Base-by-base conservation (phyloP, 2,329 filamentous ascomycete species). In the Ceratocystis huliohia region DNA sequence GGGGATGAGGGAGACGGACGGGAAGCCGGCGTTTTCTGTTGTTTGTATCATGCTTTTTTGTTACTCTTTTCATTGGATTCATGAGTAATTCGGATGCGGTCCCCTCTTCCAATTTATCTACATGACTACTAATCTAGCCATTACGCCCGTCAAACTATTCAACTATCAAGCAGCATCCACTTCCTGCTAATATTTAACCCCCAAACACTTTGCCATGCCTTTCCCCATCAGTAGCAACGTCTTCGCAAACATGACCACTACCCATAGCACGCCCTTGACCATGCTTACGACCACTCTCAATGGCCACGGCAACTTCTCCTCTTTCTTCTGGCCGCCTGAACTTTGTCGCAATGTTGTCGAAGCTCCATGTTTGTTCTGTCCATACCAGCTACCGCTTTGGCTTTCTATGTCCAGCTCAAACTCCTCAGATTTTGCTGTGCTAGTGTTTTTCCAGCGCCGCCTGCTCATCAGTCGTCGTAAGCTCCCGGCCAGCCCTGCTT, bases 361-460 rank as follows among this genome's bases (percentile, higher is more conserved):
- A n/a, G 56, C 30, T n/a, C 56, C 56, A 8, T 59, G 56, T 17
- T 59, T 59, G 56, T 25, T 59, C 17, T 59, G 56, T 7, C 56
- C 68, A 69, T 76, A 80, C 69, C 78, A 81, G 65, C 77, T 79
- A 5, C 77, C 13, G 3, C 37, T 76, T 73, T 87, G 84, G 72
- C 84, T 87, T 74, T 86, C 84, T 4, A 87, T 73, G 70, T 87
- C 84, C 46, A 86, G 75, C 73, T 83, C 84, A 67, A 86, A 66
- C 70, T 81, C 79, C 70, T 85, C 81, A 72, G 82, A 78, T 69
- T 77, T 78, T 45, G 41, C 61, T 33, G 56, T n/a, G 57, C 67
- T 61, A 56, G 4, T 50, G 64, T 44, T 53, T 53, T 10, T 73
- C 73, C 75, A 17, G 70, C 71, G 73, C 57, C 66, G 67, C 69